A percentile compares a stretch with the other conserved stretches of the same genome.
These are phyloP conservation scores for Pseudozyma pruni DNA, from an alignment of 1,284 basidiomycete species.

Conservation along the genomic window DNA sequence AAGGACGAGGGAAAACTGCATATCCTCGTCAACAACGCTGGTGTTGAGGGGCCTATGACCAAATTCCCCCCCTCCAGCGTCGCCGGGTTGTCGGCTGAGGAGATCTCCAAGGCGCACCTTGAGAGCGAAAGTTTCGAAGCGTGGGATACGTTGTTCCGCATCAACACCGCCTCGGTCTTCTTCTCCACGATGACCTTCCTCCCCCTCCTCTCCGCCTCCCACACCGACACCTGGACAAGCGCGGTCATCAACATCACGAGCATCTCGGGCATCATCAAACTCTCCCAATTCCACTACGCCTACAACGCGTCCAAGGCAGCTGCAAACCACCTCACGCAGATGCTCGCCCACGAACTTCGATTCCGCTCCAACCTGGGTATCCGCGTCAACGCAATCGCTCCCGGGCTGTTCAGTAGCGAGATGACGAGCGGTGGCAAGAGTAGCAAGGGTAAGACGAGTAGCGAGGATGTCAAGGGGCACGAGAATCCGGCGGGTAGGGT, in stretches of 20 bases:
- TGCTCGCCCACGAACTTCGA: slow-evolving; percentile 55
- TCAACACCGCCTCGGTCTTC: slow-evolving; percentile 51
- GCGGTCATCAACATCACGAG: slow-evolving; percentile 55
- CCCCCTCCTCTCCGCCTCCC: slow-evolving; percentile 42
- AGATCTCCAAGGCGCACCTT: slow-evolving; percentile 34
- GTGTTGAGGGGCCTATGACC: slow-evolving; percentile 58
- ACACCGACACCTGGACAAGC: slow-evolving; percentile 6
- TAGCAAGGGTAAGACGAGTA: slow-evolving; percentile 27
- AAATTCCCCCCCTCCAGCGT: slow-evolving; percentile 15
- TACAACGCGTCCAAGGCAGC: slow-evolving; percentile 61
- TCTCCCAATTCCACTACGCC: slow-evolving; percentile 49
- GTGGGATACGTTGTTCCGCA: slow-evolving; percentile 48
- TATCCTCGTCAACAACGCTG: slow-evolving; percentile 61
- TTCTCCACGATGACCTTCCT: slow-evolving; percentile 61
- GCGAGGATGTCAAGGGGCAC: slow-evolving; percentile 22
- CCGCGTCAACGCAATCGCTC: slow-evolving; percentile 58
- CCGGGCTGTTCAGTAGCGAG: slow-evolving; percentile 54
- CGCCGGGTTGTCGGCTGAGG: slow-evolving; percentile 8
- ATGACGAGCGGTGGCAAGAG: slow-evolving; percentile 47
- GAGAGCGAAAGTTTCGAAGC: slow-evolving; percentile 31
- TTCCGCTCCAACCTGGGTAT: slow-evolving; percentile 37
- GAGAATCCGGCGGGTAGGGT: slow-evolving; percentile 53
- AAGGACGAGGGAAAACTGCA: slow-evolving; percentile 28
- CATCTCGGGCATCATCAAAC: slow-evolving; percentile 52
- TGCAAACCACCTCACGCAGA: slow-evolving; percentile 55